Base-by-base conservation (phyloP, 2,329 filamentous ascomycete genomes). In the Xylariales sp. region DNA sequence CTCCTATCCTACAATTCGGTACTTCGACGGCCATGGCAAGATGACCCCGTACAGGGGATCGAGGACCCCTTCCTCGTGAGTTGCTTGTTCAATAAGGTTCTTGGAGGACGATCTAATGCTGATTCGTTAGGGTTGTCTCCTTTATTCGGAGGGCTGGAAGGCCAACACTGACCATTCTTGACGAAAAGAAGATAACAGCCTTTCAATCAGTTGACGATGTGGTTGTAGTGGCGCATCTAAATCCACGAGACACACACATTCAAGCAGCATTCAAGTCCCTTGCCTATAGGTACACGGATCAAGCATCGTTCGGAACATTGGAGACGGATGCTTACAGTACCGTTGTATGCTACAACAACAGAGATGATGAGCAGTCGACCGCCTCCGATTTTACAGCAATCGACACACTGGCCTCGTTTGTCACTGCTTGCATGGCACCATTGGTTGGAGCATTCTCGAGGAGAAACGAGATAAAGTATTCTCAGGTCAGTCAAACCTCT, bases 1-100 rank as follows among this genome's bases (percentile, higher is more conserved):
- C 10, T 72, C 70, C 1, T 72, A 69, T 44, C 71, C 71, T 3
- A 59, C 71, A 5, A 63, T 76, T 25, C 63, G 71, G 0, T 61
- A 68, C 8, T 70, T 68, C 44, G 59, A 59, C 28, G 51, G 54
- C 3, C 54, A 62, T 19, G 58, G 61, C 2, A 46, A 50, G 4
- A 57, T 57, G 34, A 53, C 49, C 9, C 52, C 66, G 37, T 74
- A 74, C 48, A 62, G 71, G 25, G 71, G 72, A 1, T 59, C 64
- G 1, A 59, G 69, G 15, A 65, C 55, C 32, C 58, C 65, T 1
- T 45, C 56, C 9, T 47, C 60, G 68, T 70, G 43, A 42, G 64
- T 56, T 24, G 15, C 6, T 9, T 12, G 22, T 12, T 9, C 7
- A 21, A 27, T 15, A 28, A n/a, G 22, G 8, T 11, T 24, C n/a